Evolutionary conservation across 345 rosid genomes (phyloP).

Genomic region (Syzygium aqueum): DNA sequence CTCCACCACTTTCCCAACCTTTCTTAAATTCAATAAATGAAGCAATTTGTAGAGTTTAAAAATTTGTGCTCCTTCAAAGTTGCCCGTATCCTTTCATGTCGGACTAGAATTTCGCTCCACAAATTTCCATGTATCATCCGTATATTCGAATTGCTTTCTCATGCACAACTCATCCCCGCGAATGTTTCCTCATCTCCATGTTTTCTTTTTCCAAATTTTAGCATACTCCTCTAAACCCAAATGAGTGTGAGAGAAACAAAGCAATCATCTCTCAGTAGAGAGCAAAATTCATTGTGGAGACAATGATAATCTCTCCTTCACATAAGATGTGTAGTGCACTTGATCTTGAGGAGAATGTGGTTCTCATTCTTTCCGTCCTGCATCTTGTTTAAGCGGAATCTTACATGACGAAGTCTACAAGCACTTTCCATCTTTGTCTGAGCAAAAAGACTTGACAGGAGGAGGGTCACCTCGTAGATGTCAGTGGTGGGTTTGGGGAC

Average conservation of each 20-base stretch:
- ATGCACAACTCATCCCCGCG: rapidly evolving
- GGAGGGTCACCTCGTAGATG: not conserved
- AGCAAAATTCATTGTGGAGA: not conserved
- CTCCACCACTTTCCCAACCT: not conserved
- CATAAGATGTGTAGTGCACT: not conserved
- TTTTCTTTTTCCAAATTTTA: not conserved
- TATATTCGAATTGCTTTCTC: rapidly evolving
- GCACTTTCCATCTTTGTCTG: not conserved
- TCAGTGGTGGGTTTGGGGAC: not conserved
- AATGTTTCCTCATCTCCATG: not conserved
- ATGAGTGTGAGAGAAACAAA: not conserved
- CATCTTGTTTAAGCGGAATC: not conserved
- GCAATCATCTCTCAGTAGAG: not conserved
- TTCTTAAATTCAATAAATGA: not conserved
- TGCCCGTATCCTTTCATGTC: not conserved
- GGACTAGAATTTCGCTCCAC: not conserved
- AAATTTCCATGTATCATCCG: not conserved
- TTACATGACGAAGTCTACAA: not conserved
- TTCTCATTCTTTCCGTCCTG: not conserved
- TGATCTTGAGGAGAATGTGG: not conserved
- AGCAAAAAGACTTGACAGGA: not conserved
- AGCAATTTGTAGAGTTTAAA: not conserved
- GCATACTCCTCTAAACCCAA: not conserved
- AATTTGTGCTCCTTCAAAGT: not conserved
- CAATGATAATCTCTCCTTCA: not conserved